A percentile compares a stretch with the other conserved stretches of the same genome.
Evolutionary conservation across 176 grass and related monocot species (phyloP).

Genomic region (Phoenix roebelenii): DNA sequence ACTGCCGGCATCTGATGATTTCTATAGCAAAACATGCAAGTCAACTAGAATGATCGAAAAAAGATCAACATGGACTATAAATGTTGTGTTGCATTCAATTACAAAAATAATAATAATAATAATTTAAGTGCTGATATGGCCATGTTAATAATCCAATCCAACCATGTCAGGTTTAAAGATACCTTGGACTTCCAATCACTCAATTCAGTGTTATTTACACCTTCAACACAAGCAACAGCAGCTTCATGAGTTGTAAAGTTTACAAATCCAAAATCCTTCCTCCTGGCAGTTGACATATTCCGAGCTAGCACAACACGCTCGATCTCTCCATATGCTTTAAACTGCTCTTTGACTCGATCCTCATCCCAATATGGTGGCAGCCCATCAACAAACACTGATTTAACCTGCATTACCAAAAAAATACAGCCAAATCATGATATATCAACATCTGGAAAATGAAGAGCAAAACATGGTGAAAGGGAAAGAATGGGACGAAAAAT

Average conservation of each 20-base stretch:
- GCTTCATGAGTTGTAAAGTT: constrained; percentile 60
- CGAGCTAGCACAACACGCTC: constrained; percentile 66
- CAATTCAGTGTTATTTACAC: constrained; percentile 44
- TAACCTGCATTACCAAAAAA: constrained; percentile 33
- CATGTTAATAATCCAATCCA: too few species aligned
- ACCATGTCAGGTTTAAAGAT: constrained; percentile 1
- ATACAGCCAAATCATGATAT: neutral
- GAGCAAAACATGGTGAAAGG: neutral
- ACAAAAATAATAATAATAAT: too few species aligned
- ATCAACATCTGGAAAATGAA: neutral
- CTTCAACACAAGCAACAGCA: constrained; percentile 51
- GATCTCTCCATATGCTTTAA: constrained; percentile 52
- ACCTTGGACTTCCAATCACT: constrained; percentile 54
- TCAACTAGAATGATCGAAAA: too few species aligned
- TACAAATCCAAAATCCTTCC: constrained; percentile 78
- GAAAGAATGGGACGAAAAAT: neutral
- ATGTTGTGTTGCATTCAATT: too few species aligned
- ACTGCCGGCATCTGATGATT: too few species aligned
- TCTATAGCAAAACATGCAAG: too few species aligned
- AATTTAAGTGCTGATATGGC: too few species aligned
- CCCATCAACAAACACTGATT: constrained; percentile 60
- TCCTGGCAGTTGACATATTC: constrained; percentile 69
- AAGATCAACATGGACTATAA: too few species aligned
- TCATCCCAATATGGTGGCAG: constrained; percentile 74
- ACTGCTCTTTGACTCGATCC: constrained; percentile 49